Conservation (phyloP, 2,329 filamentous ascomycete species). For the Trichoderma hamatum region DNA sequence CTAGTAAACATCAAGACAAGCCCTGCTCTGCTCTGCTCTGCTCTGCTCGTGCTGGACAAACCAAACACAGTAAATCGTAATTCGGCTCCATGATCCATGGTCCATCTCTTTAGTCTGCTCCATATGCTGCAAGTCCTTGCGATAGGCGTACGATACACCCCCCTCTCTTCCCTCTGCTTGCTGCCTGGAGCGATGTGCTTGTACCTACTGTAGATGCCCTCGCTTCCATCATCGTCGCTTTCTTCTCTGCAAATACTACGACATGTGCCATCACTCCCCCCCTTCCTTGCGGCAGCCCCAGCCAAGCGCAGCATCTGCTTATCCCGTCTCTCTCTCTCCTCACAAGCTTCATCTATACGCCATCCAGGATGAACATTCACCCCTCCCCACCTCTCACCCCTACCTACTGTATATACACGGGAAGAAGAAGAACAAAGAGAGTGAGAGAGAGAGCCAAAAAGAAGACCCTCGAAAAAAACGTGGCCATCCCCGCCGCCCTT, state of each 20-base stretch:
- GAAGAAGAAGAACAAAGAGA: neutral
- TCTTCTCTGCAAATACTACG: neutral
- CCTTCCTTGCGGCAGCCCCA: neutral
- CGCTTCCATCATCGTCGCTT: neutral
- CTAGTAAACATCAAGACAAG: neutral
- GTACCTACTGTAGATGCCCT: neutral
- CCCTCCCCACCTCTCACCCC: neutral
- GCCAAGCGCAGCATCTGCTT: neutral
- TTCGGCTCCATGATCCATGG: neutral
- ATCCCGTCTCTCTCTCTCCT: neutral
- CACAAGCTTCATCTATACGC: neutral
- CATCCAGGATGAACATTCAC: neutral
- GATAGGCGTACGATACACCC: no score
- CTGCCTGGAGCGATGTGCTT: neutral
- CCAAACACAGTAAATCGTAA: neutral
- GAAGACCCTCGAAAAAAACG: conserved; percentile 5
- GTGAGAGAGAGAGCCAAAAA: neutral
- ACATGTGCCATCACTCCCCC: no score
- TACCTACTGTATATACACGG: neutral
- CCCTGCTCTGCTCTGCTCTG: no score
- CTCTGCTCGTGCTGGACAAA: no score
- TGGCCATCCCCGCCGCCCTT: conserved; percentile 6
- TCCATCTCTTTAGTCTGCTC: neutral
- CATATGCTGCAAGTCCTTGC: no score
- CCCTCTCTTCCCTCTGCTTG: neutral